Conservation (phyloP, 1,284 basidiomycete genomes). For the Xerocomus nothofagi region DNA sequence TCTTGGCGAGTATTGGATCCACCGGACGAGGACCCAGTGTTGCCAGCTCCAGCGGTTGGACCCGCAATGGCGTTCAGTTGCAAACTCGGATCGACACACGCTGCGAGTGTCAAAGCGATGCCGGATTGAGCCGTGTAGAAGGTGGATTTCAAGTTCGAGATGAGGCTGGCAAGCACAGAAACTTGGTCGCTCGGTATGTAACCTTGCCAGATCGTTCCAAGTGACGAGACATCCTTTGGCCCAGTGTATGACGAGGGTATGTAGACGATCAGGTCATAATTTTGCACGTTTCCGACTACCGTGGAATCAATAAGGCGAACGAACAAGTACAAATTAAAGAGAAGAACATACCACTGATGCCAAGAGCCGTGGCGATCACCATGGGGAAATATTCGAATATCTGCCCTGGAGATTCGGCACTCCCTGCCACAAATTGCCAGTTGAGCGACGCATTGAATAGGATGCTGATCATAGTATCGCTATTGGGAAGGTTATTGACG, state of each 20-base stretch:
- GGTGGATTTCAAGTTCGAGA: slow-evolving; percentile 52
- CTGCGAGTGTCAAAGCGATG: slow-evolving; percentile 52
- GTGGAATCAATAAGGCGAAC: slow-evolving; percentile 5
- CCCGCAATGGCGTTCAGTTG: slow-evolving; percentile 47
- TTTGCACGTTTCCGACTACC: slow-evolving; percentile 45
- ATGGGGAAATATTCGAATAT: slow-evolving; percentile 61
- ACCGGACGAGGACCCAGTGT: slow-evolving; percentile 12
- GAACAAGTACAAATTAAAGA: slow-evolving; percentile 15
- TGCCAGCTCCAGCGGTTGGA: slow-evolving; percentile 33
- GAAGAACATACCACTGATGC: slow-evolving; percentile 42
- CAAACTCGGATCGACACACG: slow-evolving; percentile 60
- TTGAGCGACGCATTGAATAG: slow-evolving; percentile 56
- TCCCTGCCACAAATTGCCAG: slow-evolving; percentile 64
- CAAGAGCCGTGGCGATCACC: slow-evolving; percentile 51
- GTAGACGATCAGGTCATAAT: slow-evolving; percentile 60
- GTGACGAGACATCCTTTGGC: slow-evolving; percentile 43
- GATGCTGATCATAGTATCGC: slow-evolving; percentile 52
- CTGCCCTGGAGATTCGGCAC: slow-evolving; percentile 51
- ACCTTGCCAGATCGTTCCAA: slow-evolving; percentile 60
- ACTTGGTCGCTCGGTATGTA: slow-evolving; percentile 57
- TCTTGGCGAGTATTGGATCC: slow-evolving; percentile 51
- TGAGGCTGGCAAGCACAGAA: slow-evolving; percentile 50
- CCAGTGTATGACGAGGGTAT: slow-evolving; percentile 52
- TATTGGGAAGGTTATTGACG: slow-evolving; percentile 33
- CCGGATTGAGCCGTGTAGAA: slow-evolving; percentile 56